Base-by-base conservation (phyloP, 1,139 yeast genomes). In the Ogataea hybrid region DNA sequence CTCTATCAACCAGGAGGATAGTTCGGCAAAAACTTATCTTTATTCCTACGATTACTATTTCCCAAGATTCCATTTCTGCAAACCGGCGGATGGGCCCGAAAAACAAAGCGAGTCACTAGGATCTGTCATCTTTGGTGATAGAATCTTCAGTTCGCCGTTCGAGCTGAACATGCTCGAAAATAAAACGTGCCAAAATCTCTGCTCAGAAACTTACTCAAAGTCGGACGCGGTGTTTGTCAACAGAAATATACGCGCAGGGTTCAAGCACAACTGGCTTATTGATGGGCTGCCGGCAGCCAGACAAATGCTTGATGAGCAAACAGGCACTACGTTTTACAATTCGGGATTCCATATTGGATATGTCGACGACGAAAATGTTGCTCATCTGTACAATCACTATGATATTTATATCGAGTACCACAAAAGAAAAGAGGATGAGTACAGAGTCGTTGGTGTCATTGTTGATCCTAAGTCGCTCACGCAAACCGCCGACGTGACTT, bases 201-300 rank as follows among this genome's bases (percentile, higher is more conserved):
- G 99, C 66, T 54, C 72, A 2, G 44, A 72, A 2, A 56, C 73
- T 2, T 88, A 87, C 61, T 72, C 82, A 28, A 73, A 75, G 25
- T 62, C 76, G 6, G 96, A 88, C 59, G 74, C 88, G 1, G 71
- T 72, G 3, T 89, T 89, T 59, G 86, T 89, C 37, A 82, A 81
- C 61, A 74, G 84, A 55, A 77, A 85, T 57, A 84, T 92, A 52
- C 73, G 81, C 52, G 88, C 89, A 39, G 90, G 92, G 5, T 92
- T 87, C 63, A 78, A 76, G 59, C 86, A 87, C 63, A 90, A 92
- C 61, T 92, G 97, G 98, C 72, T 90, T 43, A 70, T 92, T 48
- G 99, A 92, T 63, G 97, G 97, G 2, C 75, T 92, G 52, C 98
- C 98, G 16, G 96, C 92, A 15, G 96, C 96, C 4, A 75, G 75